Evolutionary conservation across 116 monocot genomes (phyloP).

Genomic region (Trichopus zeylanicus): DNA sequence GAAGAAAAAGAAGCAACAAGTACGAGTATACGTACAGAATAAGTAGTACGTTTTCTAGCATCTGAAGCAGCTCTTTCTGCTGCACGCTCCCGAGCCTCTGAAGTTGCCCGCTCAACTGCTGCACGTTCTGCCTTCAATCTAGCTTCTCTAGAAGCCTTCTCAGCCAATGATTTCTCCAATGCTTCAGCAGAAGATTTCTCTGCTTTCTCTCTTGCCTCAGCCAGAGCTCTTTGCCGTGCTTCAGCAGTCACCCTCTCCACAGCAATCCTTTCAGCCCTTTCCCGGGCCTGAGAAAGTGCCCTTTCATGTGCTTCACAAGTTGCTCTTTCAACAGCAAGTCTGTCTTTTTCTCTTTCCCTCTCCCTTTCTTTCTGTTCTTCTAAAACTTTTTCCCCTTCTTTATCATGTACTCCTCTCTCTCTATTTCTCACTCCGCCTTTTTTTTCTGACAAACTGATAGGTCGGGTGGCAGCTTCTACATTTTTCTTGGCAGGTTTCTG

Average conservation of each 20-base stretch:
- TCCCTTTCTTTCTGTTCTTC: constrained; percentile 73
- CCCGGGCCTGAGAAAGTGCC: constrained; percentile 42
- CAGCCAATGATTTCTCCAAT: constrained; percentile 34
- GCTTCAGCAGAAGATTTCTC: constrained; percentile 51
- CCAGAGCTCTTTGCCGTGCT: constrained; percentile 75
- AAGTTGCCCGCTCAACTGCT: constrained; percentile 90
- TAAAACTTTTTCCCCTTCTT: constrained; percentile 24
- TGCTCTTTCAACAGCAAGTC: constrained; percentile 68
- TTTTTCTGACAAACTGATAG: too few species aligned
- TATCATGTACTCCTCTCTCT: constrained; percentile 23
- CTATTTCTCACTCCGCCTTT: constrained; percentile 2
- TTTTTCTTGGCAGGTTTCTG: neutral
- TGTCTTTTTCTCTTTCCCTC: constrained; percentile 80
- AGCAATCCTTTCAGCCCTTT: constrained; percentile 68
- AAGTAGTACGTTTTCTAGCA: constrained; percentile 42
- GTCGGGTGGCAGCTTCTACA: too few species aligned
- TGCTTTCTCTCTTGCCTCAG: constrained; percentile 68
- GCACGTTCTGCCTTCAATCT: constrained; percentile 72
- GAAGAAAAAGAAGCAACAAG: neutral
- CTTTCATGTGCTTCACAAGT: constrained; percentile 55
- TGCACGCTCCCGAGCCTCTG: constrained; percentile 81
- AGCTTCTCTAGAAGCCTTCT: constrained; percentile 68
- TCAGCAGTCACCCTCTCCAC: constrained; percentile 68
- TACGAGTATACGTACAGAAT: too few species aligned
- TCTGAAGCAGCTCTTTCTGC: constrained; percentile 63